These are phyloP conservation scores for Hyaloscypha variabilis DNA, from an alignment of 495 filamentous ascomycete genomes.

Conservation along the genomic window DNA sequence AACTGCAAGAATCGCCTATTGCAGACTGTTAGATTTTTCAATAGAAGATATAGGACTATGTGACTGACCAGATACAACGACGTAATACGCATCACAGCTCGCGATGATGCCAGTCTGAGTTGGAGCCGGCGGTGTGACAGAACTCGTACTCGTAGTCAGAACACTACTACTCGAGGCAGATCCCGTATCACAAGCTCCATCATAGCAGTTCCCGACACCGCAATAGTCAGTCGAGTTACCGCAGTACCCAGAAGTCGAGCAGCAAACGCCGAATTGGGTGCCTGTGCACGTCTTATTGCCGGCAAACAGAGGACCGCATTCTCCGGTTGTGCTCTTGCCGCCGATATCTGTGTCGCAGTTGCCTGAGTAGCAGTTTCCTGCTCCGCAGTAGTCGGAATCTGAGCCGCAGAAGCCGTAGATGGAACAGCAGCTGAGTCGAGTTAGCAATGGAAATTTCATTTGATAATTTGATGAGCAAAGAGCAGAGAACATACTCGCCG, in stretches of 20 bases:
- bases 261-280: slow-evolving; percentile 36
- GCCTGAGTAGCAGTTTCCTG: slow-evolving; percentile 25
- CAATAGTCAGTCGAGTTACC: slow-evolving; percentile 51
- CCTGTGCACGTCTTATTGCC: slow-evolving; percentile 19
- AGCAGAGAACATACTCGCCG: neutral
- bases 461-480: slow-evolving; percentile 8
- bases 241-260: slow-evolving; percentile 51
- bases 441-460: neutral
- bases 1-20: slow-evolving; percentile 3
- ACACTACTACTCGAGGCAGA: neutral
- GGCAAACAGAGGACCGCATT: slow-evolving; percentile 16
- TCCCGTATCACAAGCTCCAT: slow-evolving; percentile 5
- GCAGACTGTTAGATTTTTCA: neutral
- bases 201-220: slow-evolving; percentile 39
- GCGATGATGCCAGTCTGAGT: slow-evolving; percentile 7
- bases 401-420: slow-evolving; percentile 17
- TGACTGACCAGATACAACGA: slow-evolving; percentile 2
- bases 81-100: slow-evolving; percentile 17
- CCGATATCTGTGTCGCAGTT: slow-evolving; percentile 22
- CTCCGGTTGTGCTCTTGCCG: slow-evolving; percentile 10
- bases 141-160: neutral
- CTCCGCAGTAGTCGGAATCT: slow-evolving; percentile 17
- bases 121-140: slow-evolving; percentile 20
- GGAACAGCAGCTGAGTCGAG: slow-evolving; percentile 4
- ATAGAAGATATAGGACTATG: slow-evolving; percentile 2